Evolutionary conservation across 108 stramenopile genomes (phyloP), one percentile per base, ranked within the genome.

Genomic region (Chaetoceros tenuissimus): DNA sequence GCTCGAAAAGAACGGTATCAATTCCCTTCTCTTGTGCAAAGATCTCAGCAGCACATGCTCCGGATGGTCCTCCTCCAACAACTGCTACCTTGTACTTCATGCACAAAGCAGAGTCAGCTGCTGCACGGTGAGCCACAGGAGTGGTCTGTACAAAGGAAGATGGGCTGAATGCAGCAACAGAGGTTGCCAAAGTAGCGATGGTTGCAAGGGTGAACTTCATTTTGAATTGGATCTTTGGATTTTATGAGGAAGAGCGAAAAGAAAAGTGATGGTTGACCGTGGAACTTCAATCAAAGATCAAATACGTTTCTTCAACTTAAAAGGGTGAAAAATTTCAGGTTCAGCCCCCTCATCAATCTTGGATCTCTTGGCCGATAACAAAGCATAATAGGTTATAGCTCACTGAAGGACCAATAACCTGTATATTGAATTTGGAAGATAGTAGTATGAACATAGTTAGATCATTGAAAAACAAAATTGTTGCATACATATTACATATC

Each of bases 1-100:
- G 85, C 77, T 98, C 97, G 69, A 98, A 85, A 25, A 98, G 28
- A 46, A 89, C 75, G 17, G 94, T 94, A 48, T 98, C 97, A 48
- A 98, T 89, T 28, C 81, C 78, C 69, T 81, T 85, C 67, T 96
- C 93, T 60, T 94, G 89, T 20, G 97, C 97, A 57, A 96, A 87
- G 75, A 94, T 85, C 72, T 98, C 97, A 21, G 97, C 97, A 40
- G 97, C 97, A 67, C 97, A 98, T 34, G 97, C 90, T 34, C 97
- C 97, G 25, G 94, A 84, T 21, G 97, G 97, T 48, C 97, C 97
- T 51, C 97, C 97, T 16, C 97, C 97, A 53, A 97, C 83, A 28
- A 97, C 96, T 31, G 94, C 96, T 1, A 97, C 94, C 74, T 81
- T 92, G 89, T 90, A 95, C 71, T 83, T 87, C 85, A 87, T 91